Percentiles rank a stretch among this genome's conserved stretches.
phyloP scores from a whole-genome alignment of 2,329 filamentous ascomycete species.

The Fusarium pseudoanthophilum region DNA sequence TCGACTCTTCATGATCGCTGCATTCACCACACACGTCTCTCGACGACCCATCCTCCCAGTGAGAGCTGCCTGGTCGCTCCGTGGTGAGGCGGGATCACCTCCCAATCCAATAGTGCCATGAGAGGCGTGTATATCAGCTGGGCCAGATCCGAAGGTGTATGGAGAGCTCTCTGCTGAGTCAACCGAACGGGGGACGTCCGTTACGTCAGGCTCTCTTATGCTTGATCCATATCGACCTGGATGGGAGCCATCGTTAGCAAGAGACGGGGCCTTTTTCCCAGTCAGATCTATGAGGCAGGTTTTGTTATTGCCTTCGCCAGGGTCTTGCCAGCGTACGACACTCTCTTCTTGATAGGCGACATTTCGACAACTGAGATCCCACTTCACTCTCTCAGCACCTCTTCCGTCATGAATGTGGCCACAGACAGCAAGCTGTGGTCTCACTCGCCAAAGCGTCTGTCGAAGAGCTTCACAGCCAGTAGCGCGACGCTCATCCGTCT shows the following conservation, averaged over 20 bases:
- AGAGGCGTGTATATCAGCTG: conserved; percentile 36
- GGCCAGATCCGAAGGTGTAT: conserved; percentile 24
- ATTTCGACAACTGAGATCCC: conserved; percentile 60
- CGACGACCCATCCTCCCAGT: conserved; percentile 57
- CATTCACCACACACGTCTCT: conserved; percentile 85
- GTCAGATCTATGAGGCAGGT: conserved; percentile 72
- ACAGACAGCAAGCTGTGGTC: conserved; percentile 73
- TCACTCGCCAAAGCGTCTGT: conserved; percentile 66
- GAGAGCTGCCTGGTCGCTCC: conserved; percentile 56
- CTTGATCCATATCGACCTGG: conserved; percentile 16
- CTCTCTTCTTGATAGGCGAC: conserved; percentile 57
- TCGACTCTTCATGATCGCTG: conserved; percentile 75
- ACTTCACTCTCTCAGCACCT: conserved; percentile 70
- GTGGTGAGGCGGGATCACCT: conserved; percentile 54
- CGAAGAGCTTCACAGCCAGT: conserved; percentile 71
- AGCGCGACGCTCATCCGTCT: conserved; percentile 50
- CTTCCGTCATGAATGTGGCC: conserved; percentile 78
- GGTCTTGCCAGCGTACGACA: conserved; percentile 67
- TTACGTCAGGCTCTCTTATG: conserved; percentile 10
- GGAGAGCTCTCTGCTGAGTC: neutral
- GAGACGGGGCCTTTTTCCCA: conserved; percentile 50
- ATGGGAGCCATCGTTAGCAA: conserved; percentile 61
- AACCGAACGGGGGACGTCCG: neutral
- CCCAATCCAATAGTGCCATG: conserved; percentile 50
- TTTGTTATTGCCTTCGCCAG: conserved; percentile 64